Base-by-base conservation (phyloP, 192 early-diverging fungal species). In the Podochytrium sp. region DNA sequence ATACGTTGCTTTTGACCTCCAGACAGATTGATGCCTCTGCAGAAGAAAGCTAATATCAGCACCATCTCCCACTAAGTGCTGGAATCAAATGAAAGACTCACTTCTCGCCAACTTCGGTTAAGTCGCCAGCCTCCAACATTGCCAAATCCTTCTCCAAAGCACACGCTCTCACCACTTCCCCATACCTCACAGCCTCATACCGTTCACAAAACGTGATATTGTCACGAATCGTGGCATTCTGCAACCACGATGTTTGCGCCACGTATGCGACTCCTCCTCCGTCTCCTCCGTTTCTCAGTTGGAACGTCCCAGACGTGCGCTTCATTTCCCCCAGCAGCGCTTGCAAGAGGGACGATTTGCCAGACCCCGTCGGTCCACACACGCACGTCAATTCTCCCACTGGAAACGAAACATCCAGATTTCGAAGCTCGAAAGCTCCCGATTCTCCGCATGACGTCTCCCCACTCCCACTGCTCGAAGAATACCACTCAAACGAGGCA, bases 111-210 rank as follows among this genome's bases (percentile, higher is more conserved):
- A 99, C 88, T 82, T 98, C 95, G 2, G 98, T 98, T 61, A 81
- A 77, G 79, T 99, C 98, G n/a, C 95, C 95, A 40, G 85, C 92
- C 35, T 87, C 83, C 18, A 99, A 72, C 59, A 92, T 92, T 10
- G 90, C 90, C 38, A 99, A 82, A 74, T 99, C 98, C 5, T 90
- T 85, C 12, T 79, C 81, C 16, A 99, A 81, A 23, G 96, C 95
- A 32, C 95, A 98, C 58, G 90, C 90, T 3, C 87, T 81, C 35
- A 99, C 77, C 2, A 95, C 94, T 52, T 89, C 79, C 35, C 88
- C 80, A 75, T 99, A 99, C 10, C 91, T 86, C n/a, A 83, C 84
- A 50, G 84, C 76, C 59, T 95, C 89, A 71, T 86, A 97, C 7
- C 79, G 77, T 2, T 81, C 72, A 40, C 95, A 93, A 80, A 99